Conservation (phyloP, 1,139 yeast genomes). For the Debaryomyces nepalensis region DNA sequence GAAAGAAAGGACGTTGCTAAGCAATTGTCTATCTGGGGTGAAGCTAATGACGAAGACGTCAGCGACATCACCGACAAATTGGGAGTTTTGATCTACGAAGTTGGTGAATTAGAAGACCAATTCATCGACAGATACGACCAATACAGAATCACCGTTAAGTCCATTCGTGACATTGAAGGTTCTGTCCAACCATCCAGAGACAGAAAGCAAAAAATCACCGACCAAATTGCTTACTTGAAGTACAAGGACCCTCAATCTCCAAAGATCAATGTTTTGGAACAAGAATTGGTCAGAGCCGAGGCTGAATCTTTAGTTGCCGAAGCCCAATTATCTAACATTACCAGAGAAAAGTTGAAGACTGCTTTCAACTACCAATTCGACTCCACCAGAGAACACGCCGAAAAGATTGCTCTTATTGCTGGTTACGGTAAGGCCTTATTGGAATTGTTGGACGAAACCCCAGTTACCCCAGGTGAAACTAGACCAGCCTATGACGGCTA, state of each 20-base stretch:
- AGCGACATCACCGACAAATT: slow-evolving; percentile 84
- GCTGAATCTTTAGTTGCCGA: slow-evolving; percentile 91
- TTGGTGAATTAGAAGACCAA: slow-evolving; percentile 88
- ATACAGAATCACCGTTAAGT: slow-evolving; percentile 79
- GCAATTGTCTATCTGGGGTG: slow-evolving; percentile 86
- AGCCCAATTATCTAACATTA: slow-evolving; percentile 85
- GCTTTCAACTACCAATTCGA: slow-evolving; percentile 86
- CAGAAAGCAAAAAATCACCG: slow-evolving; percentile 84
- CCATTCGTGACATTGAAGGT: slow-evolving; percentile 83
- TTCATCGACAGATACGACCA: slow-evolving; percentile 86
- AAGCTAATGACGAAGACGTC: slow-evolving; percentile 81
- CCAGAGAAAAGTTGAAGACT: slow-evolving; percentile 85
- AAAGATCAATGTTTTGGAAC: slow-evolving; percentile 80
- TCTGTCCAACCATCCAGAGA: slow-evolving; percentile 88
- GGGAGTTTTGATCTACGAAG: slow-evolving; percentile 79
- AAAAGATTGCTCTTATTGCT: slow-evolving; percentile 82
- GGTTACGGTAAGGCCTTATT: slow-evolving; percentile 87
- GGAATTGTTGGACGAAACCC: slow-evolving; percentile 81
- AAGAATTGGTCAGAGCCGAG: slow-evolving; percentile 87
- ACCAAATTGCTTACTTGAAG: slow-evolving; percentile 79
- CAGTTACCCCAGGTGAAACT: slow-evolving; percentile 90
- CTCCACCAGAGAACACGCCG: slow-evolving; percentile 80
- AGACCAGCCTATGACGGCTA: slow-evolving; percentile 89
- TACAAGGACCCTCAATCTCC: slow-evolving; percentile 87
- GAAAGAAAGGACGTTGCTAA: slow-evolving; percentile 85